Percentiles rank a stretch among this genome's conserved stretches.
Conservation (phyloP, 129 eudicot species). For the Ambrosia trifida region DNA sequence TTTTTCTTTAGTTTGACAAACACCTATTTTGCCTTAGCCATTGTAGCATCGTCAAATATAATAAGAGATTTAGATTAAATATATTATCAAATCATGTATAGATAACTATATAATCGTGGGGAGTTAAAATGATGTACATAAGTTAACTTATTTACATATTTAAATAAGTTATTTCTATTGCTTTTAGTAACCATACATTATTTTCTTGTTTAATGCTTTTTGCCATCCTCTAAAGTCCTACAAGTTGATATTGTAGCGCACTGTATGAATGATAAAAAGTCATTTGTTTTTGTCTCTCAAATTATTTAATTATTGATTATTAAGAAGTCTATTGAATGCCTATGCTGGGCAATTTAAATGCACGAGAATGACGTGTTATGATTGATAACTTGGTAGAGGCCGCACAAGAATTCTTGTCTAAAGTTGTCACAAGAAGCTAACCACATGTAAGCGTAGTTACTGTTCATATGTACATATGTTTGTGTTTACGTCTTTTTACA, state of each 20-base stretch:
- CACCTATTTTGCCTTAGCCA: too few relatives aligned
- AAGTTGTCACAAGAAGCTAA: slow-evolving; percentile 59
- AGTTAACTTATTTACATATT: too few relatives aligned
- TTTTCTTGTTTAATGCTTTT: slow-evolving; percentile 6
- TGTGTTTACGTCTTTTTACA: too few relatives aligned
- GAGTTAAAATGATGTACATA: too few relatives aligned
- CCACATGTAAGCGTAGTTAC: slow-evolving; percentile 40
- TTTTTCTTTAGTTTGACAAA: too few relatives aligned
- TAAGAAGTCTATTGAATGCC: slow-evolving; percentile 11
- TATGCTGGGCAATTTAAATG: slow-evolving; percentile 81
- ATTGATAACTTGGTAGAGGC: slow-evolving; percentile 94
- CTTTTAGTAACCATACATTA: slow-evolving; percentile 2
- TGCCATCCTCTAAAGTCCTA: not conserved
- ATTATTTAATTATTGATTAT: slow-evolving; percentile 11
- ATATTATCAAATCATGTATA: too few relatives aligned
- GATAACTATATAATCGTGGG: too few relatives aligned
- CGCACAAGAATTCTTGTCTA: slow-evolving; percentile 98
- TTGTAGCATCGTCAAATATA: too few relatives aligned
- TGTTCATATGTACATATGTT: not conserved
- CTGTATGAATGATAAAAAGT: slow-evolving; percentile 1
- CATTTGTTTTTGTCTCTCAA: not conserved
- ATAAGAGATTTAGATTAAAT: too few relatives aligned
- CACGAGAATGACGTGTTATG: slow-evolving; percentile 99
- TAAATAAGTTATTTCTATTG: not conserved
- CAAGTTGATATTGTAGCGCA: slow-evolving; percentile 5